Evolutionary conservation across 345 rosid genomes (phyloP), one percentile per base, ranked within the genome.

Genomic region (Sapria himalayana): DNA sequence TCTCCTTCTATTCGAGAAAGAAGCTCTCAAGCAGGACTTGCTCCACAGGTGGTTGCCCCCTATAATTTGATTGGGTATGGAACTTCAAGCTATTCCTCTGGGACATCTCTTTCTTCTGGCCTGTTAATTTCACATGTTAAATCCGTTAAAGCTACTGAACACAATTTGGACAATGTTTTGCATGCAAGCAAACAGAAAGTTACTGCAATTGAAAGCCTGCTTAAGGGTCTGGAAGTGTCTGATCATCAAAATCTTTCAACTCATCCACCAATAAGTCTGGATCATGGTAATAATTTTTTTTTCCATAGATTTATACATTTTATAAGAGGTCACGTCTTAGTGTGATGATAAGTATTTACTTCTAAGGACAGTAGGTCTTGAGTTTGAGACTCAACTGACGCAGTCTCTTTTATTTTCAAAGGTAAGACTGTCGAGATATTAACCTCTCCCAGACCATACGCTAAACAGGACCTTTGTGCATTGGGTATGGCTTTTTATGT

Each of bases 121-220:
- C 48, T 72, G 64, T 66, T 72, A 47, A 57, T 72, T 38, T 76
- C 95, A 22, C 95, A 77, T 48, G 54, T 86, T 20, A 89, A 74
- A 58, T 56, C 70, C 43, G 57, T 69, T 46, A 89, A 71, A 69
- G 82, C 72, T 52, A 43, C 71, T 33, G 98, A 80, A 40, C 93
- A 93, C 50, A 89, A 86, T 64, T 67, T 89, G 52, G 98, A 89
- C 59, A 89, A 84, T 56, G 92, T 89, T 45, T 70, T 89, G 66
- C 81, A 89, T 39, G 69, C 98, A 34, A 89, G 98, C 69, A 89
- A 89, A 64, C 91, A 82, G 74, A 89, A 84, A 69, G 98, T 89
- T 54, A 68, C 77, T 67, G 98, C 98, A 45, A 89, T 89, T 50
- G 98, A 89, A 59, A 82, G 93, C 73, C 79, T 89, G 98, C 95